Evolutionary conservation across 148 eudicot species (phyloP).

Genomic region (Fagopyrum esculentum): DNA sequence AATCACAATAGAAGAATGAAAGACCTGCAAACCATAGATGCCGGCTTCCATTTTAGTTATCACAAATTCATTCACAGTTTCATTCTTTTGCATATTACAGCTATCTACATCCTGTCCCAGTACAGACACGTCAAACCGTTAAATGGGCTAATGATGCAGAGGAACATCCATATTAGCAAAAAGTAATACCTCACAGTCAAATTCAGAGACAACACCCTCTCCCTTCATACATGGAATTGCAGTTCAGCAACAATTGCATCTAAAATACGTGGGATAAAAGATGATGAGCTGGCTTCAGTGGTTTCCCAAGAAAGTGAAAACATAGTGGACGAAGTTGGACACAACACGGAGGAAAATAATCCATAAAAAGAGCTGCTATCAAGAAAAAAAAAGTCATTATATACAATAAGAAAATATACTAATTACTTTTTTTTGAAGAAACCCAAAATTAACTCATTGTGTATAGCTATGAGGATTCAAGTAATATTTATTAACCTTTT

Average conservation of each 20-base stretch:
- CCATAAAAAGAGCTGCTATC: background rate
- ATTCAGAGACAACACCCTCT: constrained; percentile 21
- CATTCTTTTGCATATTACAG: constrained; percentile 32
- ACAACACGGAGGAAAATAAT: background rate
- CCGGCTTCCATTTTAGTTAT: constrained; percentile 94
- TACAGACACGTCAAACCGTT: constrained; percentile 13
- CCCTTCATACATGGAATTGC: constrained; percentile 26
- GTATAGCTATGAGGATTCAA: background rate
- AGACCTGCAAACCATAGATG: constrained; percentile 80
- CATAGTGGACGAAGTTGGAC: background rate
- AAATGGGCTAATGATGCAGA: background rate
- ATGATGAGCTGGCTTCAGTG: constrained; percentile 19
- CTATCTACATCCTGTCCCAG: constrained; percentile 40
- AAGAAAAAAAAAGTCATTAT: background rate
- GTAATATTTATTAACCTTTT: background rate
- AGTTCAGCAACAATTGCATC: constrained; percentile 28
- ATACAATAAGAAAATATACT: background rate
- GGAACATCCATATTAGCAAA: constrained; percentile 14
- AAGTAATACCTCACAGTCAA: constrained; percentile 31
- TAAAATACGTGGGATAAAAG: constrained; percentile 16
- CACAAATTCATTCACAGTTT: constrained; percentile 55
- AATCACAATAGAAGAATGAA: constrained; percentile 4
- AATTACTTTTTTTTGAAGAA: background rate
- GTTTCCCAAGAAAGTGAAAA: background rate
- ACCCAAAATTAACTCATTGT: background rate